These are phyloP conservation scores for Botrytis squamosa DNA, from an alignment of 2,329 filamentous ascomycete genomes.

Conservation along the genomic window DNA sequence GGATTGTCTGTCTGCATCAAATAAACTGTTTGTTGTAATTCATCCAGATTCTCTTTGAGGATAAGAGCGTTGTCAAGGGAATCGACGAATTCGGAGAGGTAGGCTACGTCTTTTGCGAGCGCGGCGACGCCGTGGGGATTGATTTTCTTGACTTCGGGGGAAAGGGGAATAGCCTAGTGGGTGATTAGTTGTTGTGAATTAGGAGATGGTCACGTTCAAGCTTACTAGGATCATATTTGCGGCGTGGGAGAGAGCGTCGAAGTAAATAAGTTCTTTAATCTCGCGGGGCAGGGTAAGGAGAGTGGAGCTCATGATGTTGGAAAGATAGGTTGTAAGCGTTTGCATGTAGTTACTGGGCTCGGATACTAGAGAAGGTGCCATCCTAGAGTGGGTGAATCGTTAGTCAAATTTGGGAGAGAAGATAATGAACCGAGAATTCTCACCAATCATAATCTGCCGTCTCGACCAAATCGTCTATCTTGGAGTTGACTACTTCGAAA, in stretches of 20 bases:
- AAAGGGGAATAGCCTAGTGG: slow-evolving; percentile 47
- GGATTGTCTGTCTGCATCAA: slow-evolving; percentile 84
- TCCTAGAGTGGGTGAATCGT: slow-evolving; percentile 42
- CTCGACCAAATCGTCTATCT: slow-evolving; percentile 96
- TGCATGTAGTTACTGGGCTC: slow-evolving; percentile 94
- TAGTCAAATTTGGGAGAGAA: slow-evolving; percentile 7
- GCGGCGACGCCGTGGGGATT: slow-evolving; percentile 81
- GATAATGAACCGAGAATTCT: slow-evolving; percentile 25
- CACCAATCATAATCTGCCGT: slow-evolving; percentile 97
- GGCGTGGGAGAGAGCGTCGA: slow-evolving; percentile 90
- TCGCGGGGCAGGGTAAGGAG: slow-evolving; percentile 88
- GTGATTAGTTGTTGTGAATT: slow-evolving; percentile 7
- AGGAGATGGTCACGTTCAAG: slow-evolving; percentile 18
- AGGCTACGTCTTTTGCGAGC: slow-evolving; percentile 78
- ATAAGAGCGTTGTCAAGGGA: slow-evolving; percentile 82
- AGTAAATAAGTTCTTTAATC: slow-evolving; percentile 97
- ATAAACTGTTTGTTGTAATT: slow-evolving; percentile 87
- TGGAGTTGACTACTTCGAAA: slow-evolving; percentile 96
- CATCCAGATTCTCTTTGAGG: slow-evolving; percentile 83
- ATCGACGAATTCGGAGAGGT: slow-evolving; percentile 82
- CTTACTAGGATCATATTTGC: slow-evolving; percentile 77
- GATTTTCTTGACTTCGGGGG: slow-evolving; percentile 77
- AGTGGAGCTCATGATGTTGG: slow-evolving; percentile 95
- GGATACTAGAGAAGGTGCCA: slow-evolving; percentile 57
- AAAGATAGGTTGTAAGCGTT: slow-evolving; percentile 86